A percentile compares a stretch with the other conserved stretches of the same genome.
phyloP scores from a whole-genome alignment of 2,329 filamentous ascomycete species.

The Aspergillus sp. region DNA sequence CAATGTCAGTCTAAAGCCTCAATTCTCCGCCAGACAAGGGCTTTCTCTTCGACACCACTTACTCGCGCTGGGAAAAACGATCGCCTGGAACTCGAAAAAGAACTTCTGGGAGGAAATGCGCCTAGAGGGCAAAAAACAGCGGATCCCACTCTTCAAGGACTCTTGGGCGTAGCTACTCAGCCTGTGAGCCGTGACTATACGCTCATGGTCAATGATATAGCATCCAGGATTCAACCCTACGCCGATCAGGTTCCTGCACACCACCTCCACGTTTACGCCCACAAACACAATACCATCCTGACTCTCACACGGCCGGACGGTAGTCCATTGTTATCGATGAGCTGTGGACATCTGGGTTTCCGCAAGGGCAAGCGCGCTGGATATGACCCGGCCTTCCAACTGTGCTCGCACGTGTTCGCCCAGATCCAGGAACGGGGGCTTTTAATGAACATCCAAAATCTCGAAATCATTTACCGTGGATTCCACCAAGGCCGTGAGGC shows the following conservation, averaged over 20 bases:
- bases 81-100: conserved; percentile 32
- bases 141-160: conserved; percentile 32
- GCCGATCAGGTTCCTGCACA: conserved; percentile 59
- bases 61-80: conserved; percentile 18
- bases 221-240: conserved; percentile 43
- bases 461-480: conserved; percentile 83
- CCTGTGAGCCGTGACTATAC: conserved; percentile 35
- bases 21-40: conserved; percentile 30
- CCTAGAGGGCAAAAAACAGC: conserved; percentile 28
- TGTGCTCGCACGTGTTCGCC: conserved; percentile 81
- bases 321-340: conserved; percentile 77
- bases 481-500: conserved; percentile 89
- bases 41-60: conserved; percentile 40
- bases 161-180: conserved; percentile 31
- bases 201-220: conserved; percentile 37
- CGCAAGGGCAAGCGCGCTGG: conserved; percentile 76
- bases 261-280: conserved; percentile 83
- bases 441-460: conserved; percentile 71
- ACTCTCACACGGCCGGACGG: conserved; percentile 84
- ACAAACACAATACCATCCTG: conserved; percentile 95
- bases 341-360: conserved; percentile 90
- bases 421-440: conserved; percentile 82
- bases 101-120: conserved; percentile 32
- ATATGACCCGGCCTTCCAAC: conserved; percentile 92
- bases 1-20: conserved; percentile 30